phyloP scores from a whole-genome alignment of 495 filamentous ascomycete genomes.

The Xylaria scruposa region DNA sequence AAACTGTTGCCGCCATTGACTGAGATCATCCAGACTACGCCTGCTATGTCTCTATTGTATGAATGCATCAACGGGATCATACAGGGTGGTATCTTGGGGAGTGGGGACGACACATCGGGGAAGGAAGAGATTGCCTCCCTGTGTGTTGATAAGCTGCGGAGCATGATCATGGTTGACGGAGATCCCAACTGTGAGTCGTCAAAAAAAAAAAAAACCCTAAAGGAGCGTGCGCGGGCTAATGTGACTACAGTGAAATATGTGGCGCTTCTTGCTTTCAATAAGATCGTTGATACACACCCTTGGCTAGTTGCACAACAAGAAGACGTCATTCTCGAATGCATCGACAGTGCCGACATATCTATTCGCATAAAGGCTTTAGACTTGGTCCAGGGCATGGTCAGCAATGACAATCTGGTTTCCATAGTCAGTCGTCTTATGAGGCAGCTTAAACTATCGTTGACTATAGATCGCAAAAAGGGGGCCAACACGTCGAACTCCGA shows the following conservation, averaged over 20 bases:
- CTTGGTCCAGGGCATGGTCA: slow-evolving; percentile 89
- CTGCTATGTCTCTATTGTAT: slow-evolving; percentile 95
- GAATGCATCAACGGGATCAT: slow-evolving; percentile 99
- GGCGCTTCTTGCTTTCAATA: slow-evolving; percentile 90
- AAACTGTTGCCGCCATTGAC: slow-evolving; percentile 96
- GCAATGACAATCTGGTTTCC: slow-evolving; percentile 76
- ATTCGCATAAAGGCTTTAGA: slow-evolving; percentile 93
- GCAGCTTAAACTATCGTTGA: slow-evolving; percentile 70
- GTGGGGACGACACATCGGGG: slow-evolving; percentile 74
- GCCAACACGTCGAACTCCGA: slow-evolving; percentile 37
- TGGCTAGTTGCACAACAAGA: slow-evolving; percentile 87
- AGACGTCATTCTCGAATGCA: slow-evolving; percentile 93
- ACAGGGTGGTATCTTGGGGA: slow-evolving; percentile 89
- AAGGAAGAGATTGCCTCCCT: slow-evolving; percentile 92
- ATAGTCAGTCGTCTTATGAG: slow-evolving; percentile 86
- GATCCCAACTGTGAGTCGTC: slow-evolving; percentile 83
- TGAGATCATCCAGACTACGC: slow-evolving; percentile 89
- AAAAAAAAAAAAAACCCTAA: background rate
- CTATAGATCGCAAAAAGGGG: slow-evolving; percentile 38
- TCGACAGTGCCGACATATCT: slow-evolving; percentile 95
- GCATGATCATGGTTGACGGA: slow-evolving; percentile 90
- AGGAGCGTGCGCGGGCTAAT: slow-evolving; percentile 22
- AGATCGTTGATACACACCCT: slow-evolving; percentile 88
- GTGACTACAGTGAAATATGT: slow-evolving; percentile 85
- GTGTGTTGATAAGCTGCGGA: slow-evolving; percentile 89